These are phyloP conservation scores for Talaromyces sp. DNA, from an alignment of 2,329 filamentous ascomycete genomes.

Conservation along the genomic window DNA sequence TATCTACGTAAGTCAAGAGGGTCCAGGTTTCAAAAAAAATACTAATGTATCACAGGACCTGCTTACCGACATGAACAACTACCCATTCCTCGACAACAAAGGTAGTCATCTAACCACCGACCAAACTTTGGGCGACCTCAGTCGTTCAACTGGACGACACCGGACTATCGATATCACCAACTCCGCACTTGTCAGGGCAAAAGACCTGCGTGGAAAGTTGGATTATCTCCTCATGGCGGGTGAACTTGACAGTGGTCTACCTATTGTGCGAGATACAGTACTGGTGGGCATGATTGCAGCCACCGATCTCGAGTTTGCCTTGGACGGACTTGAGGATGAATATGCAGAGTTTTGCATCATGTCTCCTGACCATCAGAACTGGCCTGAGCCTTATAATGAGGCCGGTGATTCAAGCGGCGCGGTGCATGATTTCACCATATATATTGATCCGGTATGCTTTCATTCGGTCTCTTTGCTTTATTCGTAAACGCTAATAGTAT, in stretches of 20 bases:
- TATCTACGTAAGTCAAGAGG: constrained; percentile 66
- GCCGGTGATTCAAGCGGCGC: constrained; percentile 54
- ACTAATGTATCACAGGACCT: constrained; percentile 60
- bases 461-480: neutral
- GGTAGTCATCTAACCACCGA: constrained; percentile 80
- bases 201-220: constrained; percentile 73
- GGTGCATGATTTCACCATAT: constrained; percentile 82
- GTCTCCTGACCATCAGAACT: constrained; percentile 51
- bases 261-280: constrained; percentile 73
- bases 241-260: constrained; percentile 87
- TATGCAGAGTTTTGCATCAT: constrained; percentile 72
- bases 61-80: constrained; percentile 93
- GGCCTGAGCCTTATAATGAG: neutral
- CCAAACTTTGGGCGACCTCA: constrained; percentile 80
- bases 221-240: constrained; percentile 78
- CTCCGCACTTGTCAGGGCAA: constrained; percentile 75
- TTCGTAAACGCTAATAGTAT: constrained; percentile 18
- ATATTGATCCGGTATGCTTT: constrained; percentile 75
- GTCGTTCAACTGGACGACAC: constrained; percentile 68
- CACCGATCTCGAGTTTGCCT: constrained; percentile 86
- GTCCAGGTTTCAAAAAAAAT: too few species aligned
- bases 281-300: constrained; percentile 90
- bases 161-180: constrained; percentile 83
- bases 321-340: constrained; percentile 80
- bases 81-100: constrained; percentile 96